Evolutionary conservation across 2,329 filamentous ascomycete species (phyloP).

Genomic region (Pseudogymnoascus sp.): DNA sequence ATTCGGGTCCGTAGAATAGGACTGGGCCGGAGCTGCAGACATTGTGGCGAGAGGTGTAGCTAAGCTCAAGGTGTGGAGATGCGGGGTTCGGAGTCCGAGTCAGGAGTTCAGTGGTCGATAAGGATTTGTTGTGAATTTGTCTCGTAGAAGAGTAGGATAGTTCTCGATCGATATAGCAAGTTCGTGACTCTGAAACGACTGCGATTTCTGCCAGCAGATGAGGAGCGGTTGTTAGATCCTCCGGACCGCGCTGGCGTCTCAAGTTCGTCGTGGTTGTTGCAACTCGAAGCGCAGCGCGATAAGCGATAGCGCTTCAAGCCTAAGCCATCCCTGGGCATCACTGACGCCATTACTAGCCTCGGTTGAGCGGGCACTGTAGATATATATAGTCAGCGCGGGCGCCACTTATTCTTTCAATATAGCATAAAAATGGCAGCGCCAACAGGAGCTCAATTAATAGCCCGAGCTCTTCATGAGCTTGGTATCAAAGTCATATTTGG

Average conservation of each 20-base stretch:
- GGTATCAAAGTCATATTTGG: conserved; percentile 27
- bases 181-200: conserved; percentile 2
- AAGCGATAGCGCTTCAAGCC: background rate
- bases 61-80: conserved; percentile 2
- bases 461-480: conserved; percentile 23
- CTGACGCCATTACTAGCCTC: conserved; percentile 8
- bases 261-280: conserved; percentile 6
- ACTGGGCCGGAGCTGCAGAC: conserved; percentile 24
- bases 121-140: background rate
- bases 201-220: conserved; percentile 7
- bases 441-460: conserved; percentile 24
- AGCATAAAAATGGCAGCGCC: conserved; percentile 4
- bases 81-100: conserved; percentile 5
- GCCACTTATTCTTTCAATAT: conserved; percentile 5
- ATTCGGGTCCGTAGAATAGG: conserved; percentile 50
- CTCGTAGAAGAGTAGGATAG: background rate
- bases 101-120: background rate
- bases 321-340: conserved; percentile 1
- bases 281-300: background rate
- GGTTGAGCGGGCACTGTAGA: background rate
- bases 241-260: conserved; percentile 2
- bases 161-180: background rate
- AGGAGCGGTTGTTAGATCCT: conserved; percentile 8
- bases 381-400: background rate
- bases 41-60: conserved; percentile 16